Evolutionary conservation across 2,329 filamentous ascomycete genomes (phyloP), one percentile per base, ranked within the genome.

Genomic region (Apiospora aurea): DNA sequence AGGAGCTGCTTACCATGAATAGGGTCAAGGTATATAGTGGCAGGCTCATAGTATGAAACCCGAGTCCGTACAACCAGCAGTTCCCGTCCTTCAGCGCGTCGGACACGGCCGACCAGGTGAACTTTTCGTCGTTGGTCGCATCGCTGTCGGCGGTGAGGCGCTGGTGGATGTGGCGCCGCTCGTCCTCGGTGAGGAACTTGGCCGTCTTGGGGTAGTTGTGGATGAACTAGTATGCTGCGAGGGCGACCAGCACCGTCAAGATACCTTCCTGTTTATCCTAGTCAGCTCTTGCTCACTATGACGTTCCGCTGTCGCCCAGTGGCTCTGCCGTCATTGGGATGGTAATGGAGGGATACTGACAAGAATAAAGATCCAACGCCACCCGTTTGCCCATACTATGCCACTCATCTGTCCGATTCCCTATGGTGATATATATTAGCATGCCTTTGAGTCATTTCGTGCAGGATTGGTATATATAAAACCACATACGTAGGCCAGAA

Each of bases 31-130:
- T 89, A 72, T 90, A 90, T 0, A 89, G 81, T 0, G 88, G 88
- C 16, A 95, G 80, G 71, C 89, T 92, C 85, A 94, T 90, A 6
- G 91, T 93, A 78, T 94, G 92, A 76, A 93, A 94, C 0, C 87
- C 88, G 0, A 93, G 79, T 0, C 91, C 91, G 75, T 95, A 95
- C 0, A 95, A 84, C 90, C 90, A 94, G 77, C 91, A 91, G 77
- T 91, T 94, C 1, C 89, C 88, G 75, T 95, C 91, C 18, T 85
- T 88, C 53, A 94, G 79, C 0, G 93, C 92, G 24, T 88, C 84
- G 34, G 80, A 71, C 0, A 95, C 93, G 26, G 91, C 90, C 0
- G 75, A 79, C 93, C 93, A 95, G 4, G 83, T 87, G 77, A 95
- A 95, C 0, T 82, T 78, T 75, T 96, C 93, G 67, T 91, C 83